These are phyloP conservation scores for Hygrophoropsis aurantiaca DNA, from an alignment of 768 basidiomycete genomes.

Conservation along the genomic window DNA sequence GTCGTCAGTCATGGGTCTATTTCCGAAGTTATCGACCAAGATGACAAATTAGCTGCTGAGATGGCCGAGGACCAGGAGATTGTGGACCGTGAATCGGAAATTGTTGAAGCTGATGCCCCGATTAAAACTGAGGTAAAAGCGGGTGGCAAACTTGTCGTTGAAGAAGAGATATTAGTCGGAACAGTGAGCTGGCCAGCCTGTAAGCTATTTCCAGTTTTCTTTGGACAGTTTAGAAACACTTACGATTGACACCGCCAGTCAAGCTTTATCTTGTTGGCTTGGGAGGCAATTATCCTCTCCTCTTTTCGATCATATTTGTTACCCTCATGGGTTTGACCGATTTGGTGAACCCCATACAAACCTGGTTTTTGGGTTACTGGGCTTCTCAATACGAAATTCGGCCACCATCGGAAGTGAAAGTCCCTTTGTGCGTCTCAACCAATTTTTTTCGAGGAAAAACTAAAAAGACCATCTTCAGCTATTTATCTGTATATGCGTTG, in stretches of 20 bases:
- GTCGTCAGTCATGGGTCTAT: slow-evolving; percentile 49
- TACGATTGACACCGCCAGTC: slow-evolving; percentile 16
- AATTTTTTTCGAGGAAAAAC: neutral
- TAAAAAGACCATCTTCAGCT: slow-evolving; percentile 32
- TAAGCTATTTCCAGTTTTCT: slow-evolving; percentile 14
- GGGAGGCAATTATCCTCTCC: slow-evolving; percentile 24
- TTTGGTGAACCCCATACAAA: slow-evolving; percentile 24
- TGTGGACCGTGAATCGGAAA: slow-evolving; percentile 11
- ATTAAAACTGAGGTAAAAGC: slow-evolving; percentile 6
- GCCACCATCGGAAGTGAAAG: slow-evolving; percentile 32
- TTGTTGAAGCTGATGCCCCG: slow-evolving; percentile 17
- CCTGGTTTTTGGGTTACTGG: slow-evolving; percentile 48
- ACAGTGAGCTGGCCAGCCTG: slow-evolving; percentile 53
- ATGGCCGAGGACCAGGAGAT: slow-evolving; percentile 13
- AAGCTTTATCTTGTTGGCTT: slow-evolving; percentile 27
- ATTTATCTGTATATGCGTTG: slow-evolving; percentile 44
- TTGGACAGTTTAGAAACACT: slow-evolving; percentile 15
- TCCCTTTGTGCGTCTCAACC: slow-evolving; percentile 28
- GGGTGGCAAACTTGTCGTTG: slow-evolving; percentile 61
- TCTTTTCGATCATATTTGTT: slow-evolving; percentile 30
- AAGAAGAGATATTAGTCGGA: slow-evolving; percentile 62
- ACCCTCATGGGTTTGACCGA: slow-evolving; percentile 21
- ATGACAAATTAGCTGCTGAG: slow-evolving; percentile 30
- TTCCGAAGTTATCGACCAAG: slow-evolving; percentile 44
- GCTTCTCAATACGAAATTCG: slow-evolving; percentile 39